Base-by-base conservation (phyloP, 1,139 yeast genomes). In the Wickerhamiella pararugosa region DNA sequence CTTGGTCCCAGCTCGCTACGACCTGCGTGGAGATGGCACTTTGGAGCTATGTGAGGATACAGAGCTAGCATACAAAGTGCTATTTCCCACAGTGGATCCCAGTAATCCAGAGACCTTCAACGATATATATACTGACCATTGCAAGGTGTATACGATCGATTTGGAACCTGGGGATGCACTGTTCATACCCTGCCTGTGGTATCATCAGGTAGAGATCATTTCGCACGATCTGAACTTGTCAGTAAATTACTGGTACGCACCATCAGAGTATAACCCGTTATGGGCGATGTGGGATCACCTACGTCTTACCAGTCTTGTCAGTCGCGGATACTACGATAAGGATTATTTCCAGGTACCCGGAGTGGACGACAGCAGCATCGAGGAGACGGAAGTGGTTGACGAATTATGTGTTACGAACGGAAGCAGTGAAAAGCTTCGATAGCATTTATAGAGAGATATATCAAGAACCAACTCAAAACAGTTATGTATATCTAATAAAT, bases 131-230 rank as follows among this genome's bases (percentile, higher is more conserved):
- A 15, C 21, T 15, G 37, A 38, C 7, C 39, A 38, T 28, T 48
- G 56, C 42, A 50, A 54, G 29, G 48, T 48, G 25, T 58, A 53
- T 42, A 48, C 50, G 9, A 62, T 63, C 7, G 54, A 48, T 31
- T 43, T 63, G 26, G 43, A 49, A 5, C 61, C 65, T 1, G 67
- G 67, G 5, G 65, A 64, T 41, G 54, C 58, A 39, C 54, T 64
- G 32, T 64, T 57, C 44, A 49, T 64, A 15, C 68, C 68, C 1
- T 63, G 67, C 3, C 51, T 64, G 37, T 64, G 68, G 68, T 64
- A 62, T 46, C 68, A 64, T 41, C 64, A 63, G 48, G 51, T 61
- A 2, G 53, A 56, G 25, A 60, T 60, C 9, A 47, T 48, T n/a
- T 50, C 43, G 4, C 51, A 45, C 5, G 53, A 51, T 5, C 43